Evolutionary conservation across 2,329 filamentous ascomycete species (phyloP), one percentile per base, ranked within the genome.

Genomic region (Colletotrichum sp.): DNA sequence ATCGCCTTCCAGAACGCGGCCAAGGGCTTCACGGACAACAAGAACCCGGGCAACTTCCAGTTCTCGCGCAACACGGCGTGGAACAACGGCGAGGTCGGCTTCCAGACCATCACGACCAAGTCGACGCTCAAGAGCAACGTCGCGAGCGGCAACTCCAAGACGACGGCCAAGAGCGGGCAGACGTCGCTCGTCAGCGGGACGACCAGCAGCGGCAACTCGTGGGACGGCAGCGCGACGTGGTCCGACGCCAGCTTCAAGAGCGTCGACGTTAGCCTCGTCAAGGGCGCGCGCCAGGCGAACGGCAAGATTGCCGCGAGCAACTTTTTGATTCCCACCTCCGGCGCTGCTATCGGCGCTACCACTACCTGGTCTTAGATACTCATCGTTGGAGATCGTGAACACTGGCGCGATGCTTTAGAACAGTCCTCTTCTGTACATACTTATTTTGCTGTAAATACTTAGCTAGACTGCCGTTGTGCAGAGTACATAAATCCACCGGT

Each of bases 1-100:
- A 86, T 87, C 29, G 83, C 86, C 8, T 87, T 86, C 76, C 73
- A 78, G 57, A 87, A 87, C 74, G 80, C 79, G 0, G 82, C 81
- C 51, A 86, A 86, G 70, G 86, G 86, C 1, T 87, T 87, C 78
- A 86, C 84, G 11, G 86, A 87, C 64, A 87, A 87, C 75, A 81
- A 80, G 24, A 83, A 87, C 75, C 80, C 84, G 0, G 86, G 86
- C 0, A 80, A 78, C 58, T 80, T 87, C 58, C 78, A 79, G 5
- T 75, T 87, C 38, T 80, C 81, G 13, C 80, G 84, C 68, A 87
- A 86, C 79, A 87, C 85, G 2, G 86, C 86, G 5, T 87, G 83
- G 82, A 85, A 84, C 75, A 87, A 87, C 65, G 82, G 79, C 6
- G 84, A 83, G 34, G 80, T 83, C 18, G 85, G 85, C 11, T 86